Conservation (phyloP, 768 basidiomycete genomes). For the Hygrophoropsis aurantiaca region DNA sequence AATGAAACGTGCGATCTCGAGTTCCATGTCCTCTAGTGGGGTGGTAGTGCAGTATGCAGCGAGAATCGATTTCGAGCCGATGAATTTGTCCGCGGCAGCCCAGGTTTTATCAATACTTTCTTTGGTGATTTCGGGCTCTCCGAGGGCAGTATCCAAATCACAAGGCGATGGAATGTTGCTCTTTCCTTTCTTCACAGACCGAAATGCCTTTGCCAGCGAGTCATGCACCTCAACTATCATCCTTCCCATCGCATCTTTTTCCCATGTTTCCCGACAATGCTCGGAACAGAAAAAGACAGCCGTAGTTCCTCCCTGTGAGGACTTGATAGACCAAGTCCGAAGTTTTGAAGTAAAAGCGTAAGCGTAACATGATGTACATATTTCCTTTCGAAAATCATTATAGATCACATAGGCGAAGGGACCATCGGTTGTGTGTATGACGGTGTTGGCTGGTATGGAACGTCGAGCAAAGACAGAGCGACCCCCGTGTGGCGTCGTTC, state of each 20-base stretch:
- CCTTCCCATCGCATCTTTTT: constrained; percentile 31
- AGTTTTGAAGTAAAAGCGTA: constrained; percentile 42
- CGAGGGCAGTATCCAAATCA: constrained; percentile 15
- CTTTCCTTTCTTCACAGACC: constrained; percentile 26
- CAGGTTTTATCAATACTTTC: constrained; percentile 46
- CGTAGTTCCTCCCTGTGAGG: constrained; percentile 28
- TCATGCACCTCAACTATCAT: constrained; percentile 32
- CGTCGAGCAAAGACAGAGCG: constrained; percentile 51
- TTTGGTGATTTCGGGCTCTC: constrained; percentile 30
- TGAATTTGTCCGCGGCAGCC: constrained; percentile 38
- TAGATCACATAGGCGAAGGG: constrained; percentile 62
- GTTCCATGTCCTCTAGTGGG: constrained; percentile 50
- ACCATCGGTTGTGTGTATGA: constrained; percentile 41
- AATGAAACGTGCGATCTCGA: constrained; percentile 60
- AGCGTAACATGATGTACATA: constrained; percentile 64
- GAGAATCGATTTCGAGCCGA: constrained; percentile 20
- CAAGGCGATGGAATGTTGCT: constrained; percentile 4
- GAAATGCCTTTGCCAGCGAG: constrained; percentile 36
- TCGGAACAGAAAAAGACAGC: constrained; percentile 61
- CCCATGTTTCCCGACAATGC: constrained; percentile 46
- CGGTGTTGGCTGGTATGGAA: constrained; percentile 41
- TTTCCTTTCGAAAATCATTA: constrained; percentile 64
- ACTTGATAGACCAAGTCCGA: constrained; percentile 45
- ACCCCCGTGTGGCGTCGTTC: constrained; percentile 46
- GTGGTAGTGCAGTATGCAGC: constrained; percentile 24